These are phyloP conservation scores for Blepharisma japonicum DNA, from an alignment of 73 alveolate species.

Conservation along the genomic window DNA sequence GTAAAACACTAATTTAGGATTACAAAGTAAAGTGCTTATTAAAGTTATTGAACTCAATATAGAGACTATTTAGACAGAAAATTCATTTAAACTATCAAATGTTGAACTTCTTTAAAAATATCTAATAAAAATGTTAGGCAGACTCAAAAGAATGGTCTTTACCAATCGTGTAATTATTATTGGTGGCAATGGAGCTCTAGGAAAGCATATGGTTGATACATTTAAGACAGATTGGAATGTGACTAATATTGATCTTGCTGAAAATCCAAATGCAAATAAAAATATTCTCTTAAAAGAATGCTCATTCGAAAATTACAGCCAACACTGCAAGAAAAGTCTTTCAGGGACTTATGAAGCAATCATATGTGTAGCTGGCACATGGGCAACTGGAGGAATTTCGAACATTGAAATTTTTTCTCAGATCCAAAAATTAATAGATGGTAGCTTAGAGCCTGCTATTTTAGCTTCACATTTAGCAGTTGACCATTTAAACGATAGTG, in stretches of 20 bases:
- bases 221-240: not conserved
- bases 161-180: not conserved
- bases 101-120: too few species aligned
- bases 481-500: not conserved
- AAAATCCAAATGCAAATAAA: not conserved
- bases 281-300: conserved; percentile 11
- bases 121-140: too few species aligned
- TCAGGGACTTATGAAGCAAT: conserved; percentile 1
- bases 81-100: too few species aligned
- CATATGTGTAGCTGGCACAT: conserved; percentile 9
- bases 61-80: too few species aligned
- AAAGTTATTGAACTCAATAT: too few species aligned
- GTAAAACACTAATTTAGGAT: too few species aligned
- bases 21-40: too few species aligned
- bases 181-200: conserved; percentile 8
- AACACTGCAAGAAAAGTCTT: not conserved
- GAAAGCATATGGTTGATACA: not conserved
- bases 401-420: not conserved
- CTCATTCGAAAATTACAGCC: not conserved
- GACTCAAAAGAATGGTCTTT: too few species aligned
- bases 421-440: not conserved
- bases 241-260: conserved; percentile 7
- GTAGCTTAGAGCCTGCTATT: not conserved
- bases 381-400: not conserved
- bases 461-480: not conserved